These are phyloP conservation scores for Aspergillus biplanus DNA, from an alignment of 495 filamentous ascomycete species.

Conservation along the genomic window DNA sequence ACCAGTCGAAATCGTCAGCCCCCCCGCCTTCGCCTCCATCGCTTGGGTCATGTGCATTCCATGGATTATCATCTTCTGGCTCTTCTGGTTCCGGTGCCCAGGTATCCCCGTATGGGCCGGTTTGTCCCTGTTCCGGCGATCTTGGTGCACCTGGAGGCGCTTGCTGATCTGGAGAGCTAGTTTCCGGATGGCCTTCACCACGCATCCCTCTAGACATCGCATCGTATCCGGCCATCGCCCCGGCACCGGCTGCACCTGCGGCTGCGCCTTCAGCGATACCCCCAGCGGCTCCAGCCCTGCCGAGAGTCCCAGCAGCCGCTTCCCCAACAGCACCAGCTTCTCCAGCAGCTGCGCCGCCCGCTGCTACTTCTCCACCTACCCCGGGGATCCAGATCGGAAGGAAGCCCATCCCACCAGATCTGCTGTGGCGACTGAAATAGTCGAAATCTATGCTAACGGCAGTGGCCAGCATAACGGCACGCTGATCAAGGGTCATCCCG, in stretches of 20 bases:
- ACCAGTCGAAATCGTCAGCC: slow-evolving; percentile 45
- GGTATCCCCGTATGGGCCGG: slow-evolving; percentile 30
- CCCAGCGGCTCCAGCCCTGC: slow-evolving; percentile 42
- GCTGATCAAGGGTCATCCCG: slow-evolving; percentile 71
- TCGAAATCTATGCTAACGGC: slow-evolving; percentile 75
- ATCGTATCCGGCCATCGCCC: slow-evolving; percentile 65
- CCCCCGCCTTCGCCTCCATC: slow-evolving; percentile 35
- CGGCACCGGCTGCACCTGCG: slow-evolving; percentile 55
- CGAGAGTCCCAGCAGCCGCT: slow-evolving; percentile 38
- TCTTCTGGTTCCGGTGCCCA: slow-evolving; percentile 39
- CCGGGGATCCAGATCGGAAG: slow-evolving; percentile 63
- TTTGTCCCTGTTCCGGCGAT: slow-evolving; percentile 18
- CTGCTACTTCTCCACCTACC: slow-evolving; percentile 54
- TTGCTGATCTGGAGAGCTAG: slow-evolving; percentile 28
- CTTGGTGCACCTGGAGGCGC: slow-evolving; percentile 24
- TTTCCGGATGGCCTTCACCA: slow-evolving; percentile 25
- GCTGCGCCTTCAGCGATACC: slow-evolving; percentile 44
- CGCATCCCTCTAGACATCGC: slow-evolving; percentile 59
- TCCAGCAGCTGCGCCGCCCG: slow-evolving; percentile 46
- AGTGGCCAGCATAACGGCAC: slow-evolving; percentile 72
- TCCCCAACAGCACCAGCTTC: slow-evolving; percentile 49
- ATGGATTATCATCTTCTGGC: slow-evolving; percentile 46
- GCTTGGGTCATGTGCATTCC: slow-evolving; percentile 27
- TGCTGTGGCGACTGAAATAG: slow-evolving; percentile 68
- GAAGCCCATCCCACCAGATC: slow-evolving; percentile 51